Evolutionary conservation across 345 rosid species (phyloP), one percentile per base, ranked within the genome.

Genomic region (Melaleuca quinquenervia): DNA sequence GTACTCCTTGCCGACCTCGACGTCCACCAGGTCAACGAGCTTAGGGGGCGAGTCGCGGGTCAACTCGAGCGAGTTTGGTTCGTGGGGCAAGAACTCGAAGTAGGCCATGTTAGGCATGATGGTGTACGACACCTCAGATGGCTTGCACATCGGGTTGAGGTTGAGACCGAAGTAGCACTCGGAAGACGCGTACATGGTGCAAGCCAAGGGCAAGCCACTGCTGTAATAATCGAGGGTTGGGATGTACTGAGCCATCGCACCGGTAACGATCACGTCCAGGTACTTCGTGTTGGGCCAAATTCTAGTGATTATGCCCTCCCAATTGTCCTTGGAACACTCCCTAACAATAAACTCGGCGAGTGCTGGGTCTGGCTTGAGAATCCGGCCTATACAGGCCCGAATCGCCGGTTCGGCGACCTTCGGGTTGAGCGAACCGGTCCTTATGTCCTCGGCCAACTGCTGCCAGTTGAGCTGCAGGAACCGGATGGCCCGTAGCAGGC

Each of bases 41-140:
- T 84, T 89, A 1, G 91, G 89, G 7, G 91, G 87, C 44, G 89
- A 80, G 84, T 87, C 90, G n/a, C 54, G 84, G 50, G 89, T 84
- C 85, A 78, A 82, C 74, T 84, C 89, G 10, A 50, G 58, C 52
- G 91, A 85, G 70, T 76, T 83, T 55, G 91, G 85, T 15, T 92
- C 91, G 36, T 93, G 96, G 18, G 98, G 99, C 20, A 96, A 84
- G 86, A 97, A 97, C 92, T 97, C 99, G 80, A 94, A 97, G 86
- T 97, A 96, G 45, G 95, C 96, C 99, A 97, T 97, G 94, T 94
- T 95, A 6, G 99, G 99, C 96, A 97, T 95, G 85, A 97, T 92
- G 7, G 98, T 95, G 88, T 97, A 97, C 18, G 96, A 93, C 53
- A 97, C 99, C 85, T 97, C 98, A 0, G 96, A 93, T 2, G 99